These are phyloP conservation scores for Scutellaria baicalensis DNA, from an alignment of 257 asterid genomes.

Conservation along the genomic window DNA sequence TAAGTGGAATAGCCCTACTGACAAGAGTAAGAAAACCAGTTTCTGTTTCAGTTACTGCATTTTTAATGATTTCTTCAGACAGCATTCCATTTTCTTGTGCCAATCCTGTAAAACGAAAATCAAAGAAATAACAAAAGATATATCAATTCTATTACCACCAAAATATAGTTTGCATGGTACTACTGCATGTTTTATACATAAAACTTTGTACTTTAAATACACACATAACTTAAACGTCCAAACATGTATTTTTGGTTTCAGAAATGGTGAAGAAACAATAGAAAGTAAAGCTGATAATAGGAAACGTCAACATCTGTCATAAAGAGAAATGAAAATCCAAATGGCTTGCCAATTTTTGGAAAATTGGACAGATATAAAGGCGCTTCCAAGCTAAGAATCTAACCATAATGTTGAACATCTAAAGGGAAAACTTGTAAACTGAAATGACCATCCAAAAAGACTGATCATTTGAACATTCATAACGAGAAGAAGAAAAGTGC, in stretches of 20 bases:
- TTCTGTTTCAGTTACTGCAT: conserved; percentile 61
- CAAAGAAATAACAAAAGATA: background rate
- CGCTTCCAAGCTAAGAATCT: background rate
- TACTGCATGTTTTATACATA: background rate
- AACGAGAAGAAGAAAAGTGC: background rate
- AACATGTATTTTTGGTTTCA: background rate
- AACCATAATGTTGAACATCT: background rate
- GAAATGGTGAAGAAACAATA: background rate
- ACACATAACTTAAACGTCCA: background rate
- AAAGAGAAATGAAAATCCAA: background rate
- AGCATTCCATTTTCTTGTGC: conserved; percentile 55
- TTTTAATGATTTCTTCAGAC: conserved; percentile 41
- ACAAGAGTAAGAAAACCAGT: conserved; percentile 50
- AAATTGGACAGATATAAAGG: background rate
- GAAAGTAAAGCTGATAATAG: background rate
- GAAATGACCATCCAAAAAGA: background rate
- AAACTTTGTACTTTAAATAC: background rate
- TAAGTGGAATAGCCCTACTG: conserved; percentile 30
- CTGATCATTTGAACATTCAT: background rate
- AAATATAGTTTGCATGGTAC: too few species aligned
- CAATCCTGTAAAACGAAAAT: conserved; percentile 33
- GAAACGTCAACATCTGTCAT: background rate
- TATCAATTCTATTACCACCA: background rate
- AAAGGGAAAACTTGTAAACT: background rate
- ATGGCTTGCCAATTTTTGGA: too few species aligned